Base-by-base conservation (phyloP, 139 green algal species). In the Helicosporidium sp. region DNA sequence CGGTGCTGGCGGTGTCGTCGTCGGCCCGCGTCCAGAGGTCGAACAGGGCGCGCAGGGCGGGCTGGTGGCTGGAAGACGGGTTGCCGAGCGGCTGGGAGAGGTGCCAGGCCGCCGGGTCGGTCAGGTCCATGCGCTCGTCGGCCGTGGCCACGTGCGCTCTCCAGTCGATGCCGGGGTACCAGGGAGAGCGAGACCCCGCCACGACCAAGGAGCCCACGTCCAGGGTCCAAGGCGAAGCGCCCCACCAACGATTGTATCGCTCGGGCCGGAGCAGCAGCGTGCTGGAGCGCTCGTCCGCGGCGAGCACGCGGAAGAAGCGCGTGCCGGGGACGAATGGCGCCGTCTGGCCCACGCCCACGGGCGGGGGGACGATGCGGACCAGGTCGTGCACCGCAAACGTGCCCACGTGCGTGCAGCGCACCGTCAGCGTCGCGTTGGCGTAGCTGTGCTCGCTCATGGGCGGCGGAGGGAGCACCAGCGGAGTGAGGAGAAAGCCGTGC, bases 271-370 rank as follows among this genome's bases (percentile, higher is more conserved):
- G 29, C 40, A 22, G n/a, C 2, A 62, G 33, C 3, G 13, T 17
- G 3, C 22, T 24, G 0, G 25, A 16, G 8, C 12, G 33, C 1
- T 16, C 17, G 5, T 46, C 4, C 16, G 45, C 39, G 17, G 29
- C 33, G 6, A 39, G 29, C 7, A 62, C 45, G 6, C 55, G 29
- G 48, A 62, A 62, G 48, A 62, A 62, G n/a, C n/a, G n/a, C n/a
- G n/a, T n/a, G n/a, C n/a, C n/a, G n/a, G n/a, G n/a, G n/a, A n/a
- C n/a, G 3, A 62, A 17, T 0, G 48, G 28, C 8, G 34, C 34
- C 41, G 18, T 23, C 7, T 31, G 22, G n/a, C n/a, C n/a, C n/a
- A n/a, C n/a, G n/a, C n/a, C n/a, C n/a, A n/a, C n/a, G n/a, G n/a
- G n/a, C n/a, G n/a, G n/a, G 17, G 16, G 6, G 22, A 27, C 12